Conservation (phyloP, 192 early-diverging fungal genomes). For the Gonapodya prolifera region DNA sequence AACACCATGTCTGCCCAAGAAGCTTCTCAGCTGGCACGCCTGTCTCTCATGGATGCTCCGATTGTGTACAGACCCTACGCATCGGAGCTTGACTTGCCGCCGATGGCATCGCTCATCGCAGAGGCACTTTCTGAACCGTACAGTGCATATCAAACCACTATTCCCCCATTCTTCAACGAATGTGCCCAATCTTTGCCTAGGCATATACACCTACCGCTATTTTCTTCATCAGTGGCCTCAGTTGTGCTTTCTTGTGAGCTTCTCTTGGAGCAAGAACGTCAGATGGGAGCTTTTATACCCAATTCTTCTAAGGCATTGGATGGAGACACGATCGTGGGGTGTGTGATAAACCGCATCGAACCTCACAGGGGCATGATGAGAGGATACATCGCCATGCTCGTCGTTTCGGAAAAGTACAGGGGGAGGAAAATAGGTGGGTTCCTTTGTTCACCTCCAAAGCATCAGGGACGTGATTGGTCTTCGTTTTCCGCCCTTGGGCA, state of each 20-base stretch:
- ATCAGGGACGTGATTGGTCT: constrained; percentile 1
- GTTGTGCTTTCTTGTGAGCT: constrained; percentile 63
- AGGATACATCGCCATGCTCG: constrained; percentile 98
- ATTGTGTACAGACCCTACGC: constrained; percentile 47
- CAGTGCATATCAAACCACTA: no score
- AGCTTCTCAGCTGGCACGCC: no score
- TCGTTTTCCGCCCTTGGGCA: no score
- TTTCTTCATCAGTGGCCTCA: constrained; percentile 87
- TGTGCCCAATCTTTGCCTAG: no score
- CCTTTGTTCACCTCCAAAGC: constrained; percentile 1
- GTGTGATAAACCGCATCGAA: constrained; percentile 80
- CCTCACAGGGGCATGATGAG: constrained; percentile 43
- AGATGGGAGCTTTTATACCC: constrained; percentile 11
- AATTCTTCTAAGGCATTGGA: constrained; percentile 18
- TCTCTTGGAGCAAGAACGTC: background rate
- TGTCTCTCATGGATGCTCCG: background rate
- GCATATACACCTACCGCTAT: constrained; percentile 96
- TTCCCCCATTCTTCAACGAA: no score
- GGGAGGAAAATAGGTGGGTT: constrained; percentile 61
- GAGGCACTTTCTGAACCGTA: constrained; percentile 95
- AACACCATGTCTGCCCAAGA: no score
- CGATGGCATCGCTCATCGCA: constrained; percentile 71
- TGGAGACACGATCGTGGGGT: constrained; percentile 44
- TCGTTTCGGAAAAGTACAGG: constrained; percentile 67
- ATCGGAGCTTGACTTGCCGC: constrained; percentile 61